Percentiles rank a stretch among this genome's conserved stretches.
phyloP scores from a whole-genome alignment of 371 early-diverging fungal genomes.

The Funneliformis caledonium region DNA sequence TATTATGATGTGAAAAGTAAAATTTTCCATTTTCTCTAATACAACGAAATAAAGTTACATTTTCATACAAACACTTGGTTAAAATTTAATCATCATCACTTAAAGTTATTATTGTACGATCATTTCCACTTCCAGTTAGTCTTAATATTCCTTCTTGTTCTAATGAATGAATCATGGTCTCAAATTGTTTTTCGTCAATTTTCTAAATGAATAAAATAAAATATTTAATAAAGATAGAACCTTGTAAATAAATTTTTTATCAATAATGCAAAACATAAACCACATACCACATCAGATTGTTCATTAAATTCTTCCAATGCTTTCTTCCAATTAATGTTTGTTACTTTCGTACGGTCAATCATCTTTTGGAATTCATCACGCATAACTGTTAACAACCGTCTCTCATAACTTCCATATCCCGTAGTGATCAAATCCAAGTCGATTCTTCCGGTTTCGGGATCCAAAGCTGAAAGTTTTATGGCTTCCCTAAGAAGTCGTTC shows the following conservation, averaged over 20 bases:
- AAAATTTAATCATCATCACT: neutral
- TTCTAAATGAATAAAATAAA: neutral
- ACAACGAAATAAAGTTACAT: neutral
- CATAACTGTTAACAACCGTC: slow-evolving; percentile 33
- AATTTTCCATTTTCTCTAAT: neutral
- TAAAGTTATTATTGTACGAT: slow-evolving; percentile 22
- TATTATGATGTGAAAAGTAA: too few relatives aligned
- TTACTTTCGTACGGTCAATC: neutral
- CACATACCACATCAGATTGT: slow-evolving; percentile 32
- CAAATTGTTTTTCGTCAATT: slow-evolving; percentile 25
- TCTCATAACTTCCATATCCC: slow-evolving; percentile 61
- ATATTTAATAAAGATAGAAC: too few relatives aligned
- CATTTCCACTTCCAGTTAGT: slow-evolving; percentile 14
- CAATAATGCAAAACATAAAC: neutral
- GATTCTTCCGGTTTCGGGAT: slow-evolving; percentile 97
- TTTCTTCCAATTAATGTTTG: neutral
- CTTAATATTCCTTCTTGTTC: slow-evolving; percentile 20
- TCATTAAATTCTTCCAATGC: slow-evolving; percentile 12
- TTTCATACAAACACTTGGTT: neutral
- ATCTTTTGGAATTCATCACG: slow-evolving; percentile 16
- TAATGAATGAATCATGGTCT: slow-evolving; percentile 8
- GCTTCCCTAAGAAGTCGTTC: slow-evolving; percentile 89
- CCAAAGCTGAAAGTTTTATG: slow-evolving; percentile 95
- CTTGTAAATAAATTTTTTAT: neutral
- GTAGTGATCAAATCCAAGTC: slow-evolving; percentile 97